Evolutionary conservation across 2,329 filamentous ascomycete genomes (phyloP).

Genomic region (Ophiostoma montium): DNA sequence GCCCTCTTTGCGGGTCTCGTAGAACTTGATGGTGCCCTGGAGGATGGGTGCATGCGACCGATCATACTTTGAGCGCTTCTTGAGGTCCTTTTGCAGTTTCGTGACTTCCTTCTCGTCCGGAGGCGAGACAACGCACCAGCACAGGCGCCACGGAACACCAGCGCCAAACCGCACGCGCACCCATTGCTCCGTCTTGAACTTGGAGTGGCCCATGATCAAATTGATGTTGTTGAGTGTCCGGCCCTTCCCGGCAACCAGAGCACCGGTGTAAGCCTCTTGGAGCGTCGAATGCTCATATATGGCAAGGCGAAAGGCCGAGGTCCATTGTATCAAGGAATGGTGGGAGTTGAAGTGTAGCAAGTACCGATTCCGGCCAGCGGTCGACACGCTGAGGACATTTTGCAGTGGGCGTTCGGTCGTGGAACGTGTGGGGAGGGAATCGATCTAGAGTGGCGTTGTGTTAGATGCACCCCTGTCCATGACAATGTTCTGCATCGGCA

Average conservation of each 20-base stretch:
- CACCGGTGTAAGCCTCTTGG: conserved; percentile 93
- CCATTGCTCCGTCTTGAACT: conserved; percentile 76
- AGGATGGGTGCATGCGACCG: conserved; percentile 50
- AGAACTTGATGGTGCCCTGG: conserved; percentile 89
- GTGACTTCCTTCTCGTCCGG: conserved; percentile 86
- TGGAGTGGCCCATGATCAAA: conserved; percentile 69
- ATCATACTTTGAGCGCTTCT: conserved; percentile 73
- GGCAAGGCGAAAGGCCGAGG: conserved; percentile 77
- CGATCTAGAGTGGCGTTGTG: conserved; percentile 41
- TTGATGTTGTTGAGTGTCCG: conserved; percentile 82
- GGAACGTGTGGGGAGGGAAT: conserved; percentile 76
- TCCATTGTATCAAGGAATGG: conserved; percentile 90
- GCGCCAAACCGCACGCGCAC: conserved; percentile 89
- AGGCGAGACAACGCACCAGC: conserved; percentile 89
- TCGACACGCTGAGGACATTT: conserved; percentile 91
- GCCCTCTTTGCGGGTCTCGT: conserved; percentile 57
- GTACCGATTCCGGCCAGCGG: conserved; percentile 89
- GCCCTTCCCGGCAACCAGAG: conserved; percentile 87
- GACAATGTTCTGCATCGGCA: not conserved
- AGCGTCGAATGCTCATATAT: conserved; percentile 90
- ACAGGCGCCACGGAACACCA: conserved; percentile 88
- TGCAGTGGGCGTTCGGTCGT: conserved; percentile 66
- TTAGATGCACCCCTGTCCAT: not conserved
- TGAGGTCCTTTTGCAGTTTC: conserved; percentile 70
- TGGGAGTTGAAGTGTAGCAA: conserved; percentile 92